A percentile compares a stretch with the other conserved stretches of the same genome.
Evolutionary conservation across 2,329 filamentous ascomycete genomes (phyloP).

Genomic region (Metarhizium album): DNA sequence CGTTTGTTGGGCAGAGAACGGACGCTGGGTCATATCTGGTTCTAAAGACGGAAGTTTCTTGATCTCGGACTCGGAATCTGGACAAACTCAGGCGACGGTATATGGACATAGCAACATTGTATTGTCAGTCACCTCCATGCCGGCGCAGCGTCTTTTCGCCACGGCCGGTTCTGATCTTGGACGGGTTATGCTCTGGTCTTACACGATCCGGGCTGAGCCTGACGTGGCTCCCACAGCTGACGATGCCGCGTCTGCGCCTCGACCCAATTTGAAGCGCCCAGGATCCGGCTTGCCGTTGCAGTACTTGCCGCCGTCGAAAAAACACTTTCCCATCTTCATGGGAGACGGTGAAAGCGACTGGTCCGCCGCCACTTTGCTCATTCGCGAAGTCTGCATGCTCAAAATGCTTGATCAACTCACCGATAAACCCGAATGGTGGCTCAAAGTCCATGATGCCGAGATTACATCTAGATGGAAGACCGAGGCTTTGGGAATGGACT

Average conservation of each 20-base stretch:
- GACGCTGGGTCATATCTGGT: background rate
- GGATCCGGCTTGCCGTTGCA: slow-evolving; percentile 18
- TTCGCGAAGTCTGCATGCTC: slow-evolving; percentile 23
- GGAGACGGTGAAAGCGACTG: slow-evolving; percentile 9
- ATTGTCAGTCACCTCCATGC: background rate
- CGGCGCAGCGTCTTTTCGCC: background rate
- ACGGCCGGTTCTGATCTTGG: background rate
- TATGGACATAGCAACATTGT: background rate
- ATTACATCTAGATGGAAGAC: slow-evolving; percentile 19
- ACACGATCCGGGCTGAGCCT: background rate
- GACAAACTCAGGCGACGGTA: background rate
- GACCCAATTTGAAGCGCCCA: slow-evolving; percentile 6
- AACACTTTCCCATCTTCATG: slow-evolving; percentile 14
- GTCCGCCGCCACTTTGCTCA: slow-evolving; percentile 18
- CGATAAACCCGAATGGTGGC: slow-evolving; percentile 25
- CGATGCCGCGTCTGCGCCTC: background rate
- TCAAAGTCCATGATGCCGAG: slow-evolving; percentile 16
- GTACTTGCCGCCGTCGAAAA: background rate
- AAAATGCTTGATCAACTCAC: slow-evolving; percentile 21
- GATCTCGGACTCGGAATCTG: background rate
- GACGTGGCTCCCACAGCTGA: background rate
- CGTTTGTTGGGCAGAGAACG: background rate
- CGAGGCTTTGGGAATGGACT: slow-evolving; percentile 20
- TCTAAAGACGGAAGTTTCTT: background rate
- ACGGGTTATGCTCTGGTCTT: background rate